Percentiles rank a stretch among this genome's conserved stretches.
Evolutionary conservation across 495 filamentous ascomycete genomes (phyloP).

Genomic region (Daldinia loculata): DNA sequence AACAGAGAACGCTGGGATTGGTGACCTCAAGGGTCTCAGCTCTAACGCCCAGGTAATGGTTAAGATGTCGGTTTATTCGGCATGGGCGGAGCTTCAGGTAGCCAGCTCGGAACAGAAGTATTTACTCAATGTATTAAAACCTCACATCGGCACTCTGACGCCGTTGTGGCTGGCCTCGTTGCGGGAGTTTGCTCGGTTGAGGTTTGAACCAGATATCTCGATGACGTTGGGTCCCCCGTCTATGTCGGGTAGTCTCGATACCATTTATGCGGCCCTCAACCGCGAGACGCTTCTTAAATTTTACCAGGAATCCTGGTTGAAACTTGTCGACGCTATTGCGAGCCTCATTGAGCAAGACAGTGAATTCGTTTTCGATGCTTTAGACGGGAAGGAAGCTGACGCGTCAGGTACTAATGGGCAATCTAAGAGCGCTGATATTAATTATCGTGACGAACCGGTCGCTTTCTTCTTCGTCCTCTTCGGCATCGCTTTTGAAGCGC

Average conservation of each 20-base stretch:
- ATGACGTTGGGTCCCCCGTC: slow-evolving; percentile 78
- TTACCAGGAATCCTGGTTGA: slow-evolving; percentile 98
- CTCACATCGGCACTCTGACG: slow-evolving; percentile 86
- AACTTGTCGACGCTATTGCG: slow-evolving; percentile 95
- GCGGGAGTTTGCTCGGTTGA: slow-evolving; percentile 89
- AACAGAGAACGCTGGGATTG: slow-evolving; percentile 85
- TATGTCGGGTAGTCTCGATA: slow-evolving; percentile 81
- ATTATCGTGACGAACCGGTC: slow-evolving; percentile 96
- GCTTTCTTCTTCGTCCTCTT: slow-evolving; percentile 99
- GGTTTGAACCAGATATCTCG: slow-evolving; percentile 97
- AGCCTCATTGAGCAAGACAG: slow-evolving; percentile 97
- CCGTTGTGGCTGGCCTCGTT: slow-evolving; percentile 94
- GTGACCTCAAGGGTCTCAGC: slow-evolving; percentile 90
- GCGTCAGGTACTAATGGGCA: slow-evolving; percentile 58
- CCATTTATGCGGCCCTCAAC: slow-evolving; percentile 92
- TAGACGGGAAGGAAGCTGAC: slow-evolving; percentile 82
- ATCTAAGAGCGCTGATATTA: slow-evolving; percentile 75
- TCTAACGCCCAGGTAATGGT: slow-evolving; percentile 99
- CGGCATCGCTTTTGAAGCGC: slow-evolving; percentile 93
- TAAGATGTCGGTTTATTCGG: slow-evolving; percentile 94
- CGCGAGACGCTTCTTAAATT: slow-evolving; percentile 93
- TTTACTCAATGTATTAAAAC: slow-evolving; percentile 85
- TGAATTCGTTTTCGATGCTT: slow-evolving; percentile 94
- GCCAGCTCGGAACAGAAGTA: slow-evolving; percentile 94
- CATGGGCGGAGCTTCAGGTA: slow-evolving; percentile 98